Evolutionary conservation across 441 rosid species (phyloP), one percentile per base, ranked within the genome.

Genomic region (Cnidoscolus chayamansa): DNA sequence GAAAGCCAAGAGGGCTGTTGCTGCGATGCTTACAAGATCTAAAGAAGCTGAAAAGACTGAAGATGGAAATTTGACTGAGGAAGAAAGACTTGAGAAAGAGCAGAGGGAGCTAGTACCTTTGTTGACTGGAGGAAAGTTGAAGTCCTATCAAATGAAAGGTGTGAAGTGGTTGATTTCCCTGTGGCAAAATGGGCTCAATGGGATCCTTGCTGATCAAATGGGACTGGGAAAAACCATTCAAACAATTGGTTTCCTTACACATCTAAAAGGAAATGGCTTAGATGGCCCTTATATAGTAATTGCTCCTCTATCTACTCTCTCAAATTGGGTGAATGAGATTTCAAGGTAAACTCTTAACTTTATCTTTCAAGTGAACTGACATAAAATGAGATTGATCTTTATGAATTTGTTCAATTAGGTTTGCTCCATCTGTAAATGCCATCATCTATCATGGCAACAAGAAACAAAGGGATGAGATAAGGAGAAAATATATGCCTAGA

Each of bases 201-300:
- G 99, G 51, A 95, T 95, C 74, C 89, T 95, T 74, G 99, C 99
- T 40, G 99, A 95, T 84, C 99, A 95, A 82, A 95, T 92, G 99
- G 99, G 99, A 15, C 93, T 95, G n/a, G 99, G 99, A 79, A 95
- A 95, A 89, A 93, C 99, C 1, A 93, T 95, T 79, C 99, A 95
- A 78, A 91, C 98, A 20, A 93, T 95, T 71, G 93, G 92, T 67
- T 95, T 95, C 77, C 88, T 95, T 50, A 85, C 98, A 58, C 99
- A 95, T 80, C 77, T 95, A 37, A 95, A 87, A 80, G 96, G 92
- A 72, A 91, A 91, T 51, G 89, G 95, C 61, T 79, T 95, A 83
- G 78, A 93, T 81, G 98, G 99, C 57, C 98, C 99, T 12, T 95
- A 86, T 84, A 80, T 95, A 49, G 84, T 95, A 16, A 90, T 95